Percentiles rank a stretch among this genome's conserved stretches.
phyloP scores from a whole-genome alignment of 306 rosid genomes.

The Canavalia ensiformis region DNA sequence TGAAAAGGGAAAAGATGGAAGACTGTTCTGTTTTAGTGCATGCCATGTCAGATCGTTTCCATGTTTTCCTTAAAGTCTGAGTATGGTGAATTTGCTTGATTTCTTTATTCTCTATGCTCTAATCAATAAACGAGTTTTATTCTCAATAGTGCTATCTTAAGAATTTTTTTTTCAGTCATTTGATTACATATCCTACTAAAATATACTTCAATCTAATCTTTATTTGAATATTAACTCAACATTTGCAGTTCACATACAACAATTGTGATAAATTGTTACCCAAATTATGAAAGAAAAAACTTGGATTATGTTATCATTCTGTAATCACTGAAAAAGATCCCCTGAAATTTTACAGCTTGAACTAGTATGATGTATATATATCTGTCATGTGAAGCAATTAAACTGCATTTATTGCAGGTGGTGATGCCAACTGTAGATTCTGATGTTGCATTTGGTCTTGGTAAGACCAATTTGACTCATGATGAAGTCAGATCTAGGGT shows the following conservation, averaged over 20 bases:
- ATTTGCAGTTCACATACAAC: background rate
- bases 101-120: conserved; percentile 18
- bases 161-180: conserved; percentile 3
- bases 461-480: conserved; percentile 67
- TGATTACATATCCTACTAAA: background rate
- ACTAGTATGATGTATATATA: background rate
- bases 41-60: conserved; percentile 23
- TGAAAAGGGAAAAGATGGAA: conserved; percentile 29
- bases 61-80: background rate
- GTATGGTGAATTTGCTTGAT: background rate
- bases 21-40: conserved; percentile 15
- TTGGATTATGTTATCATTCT: conserved; percentile 24
- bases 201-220: conserved; percentile 11
- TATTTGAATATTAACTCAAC: conserved; percentile 28
- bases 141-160: conserved; percentile 12
- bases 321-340: conserved; percentile 14
- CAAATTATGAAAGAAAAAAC: conserved; percentile 5
- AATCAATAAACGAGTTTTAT: conserved; percentile 19
- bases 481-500: conserved; percentile 81
- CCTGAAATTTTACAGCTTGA: conserved; percentile 2
- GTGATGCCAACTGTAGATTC: conserved; percentile 92
- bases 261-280: background rate
- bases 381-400: background rate
- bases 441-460: conserved; percentile 93
- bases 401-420: conserved; percentile 61